Conservation (phyloP, 169 alveolate species). For the Neospora caninum region DNA sequence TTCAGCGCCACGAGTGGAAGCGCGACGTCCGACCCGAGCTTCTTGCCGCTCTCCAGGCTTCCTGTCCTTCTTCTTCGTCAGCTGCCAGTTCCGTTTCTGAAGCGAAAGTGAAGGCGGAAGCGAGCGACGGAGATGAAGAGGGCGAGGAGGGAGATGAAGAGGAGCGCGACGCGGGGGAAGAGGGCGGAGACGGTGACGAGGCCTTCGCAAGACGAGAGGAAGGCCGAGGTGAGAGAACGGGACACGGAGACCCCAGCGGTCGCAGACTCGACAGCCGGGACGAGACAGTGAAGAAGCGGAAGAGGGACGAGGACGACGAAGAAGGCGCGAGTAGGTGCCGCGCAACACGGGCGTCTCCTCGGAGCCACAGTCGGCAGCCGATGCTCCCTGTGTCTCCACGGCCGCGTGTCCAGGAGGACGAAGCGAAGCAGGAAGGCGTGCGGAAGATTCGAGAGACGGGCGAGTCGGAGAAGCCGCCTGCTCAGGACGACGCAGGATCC, state of each 20-base stretch:
- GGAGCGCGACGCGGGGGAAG: neutral
- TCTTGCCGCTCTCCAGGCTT: neutral
- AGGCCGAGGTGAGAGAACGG: neutral
- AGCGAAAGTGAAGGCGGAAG: neutral
- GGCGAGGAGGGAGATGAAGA: neutral
- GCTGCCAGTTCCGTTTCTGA: neutral
- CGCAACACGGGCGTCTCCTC: neutral
- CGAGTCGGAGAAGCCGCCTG: neutral
- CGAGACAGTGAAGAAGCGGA: neutral
- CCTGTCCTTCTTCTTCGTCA: neutral
- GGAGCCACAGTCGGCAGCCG: neutral
- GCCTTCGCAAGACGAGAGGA: neutral
- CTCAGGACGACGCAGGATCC: too few relatives aligned
- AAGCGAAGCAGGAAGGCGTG: neutral
- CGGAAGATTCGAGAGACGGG: neutral
- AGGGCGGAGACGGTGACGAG: neutral
- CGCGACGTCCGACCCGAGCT: constrained; percentile 40
- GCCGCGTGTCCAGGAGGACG: neutral
- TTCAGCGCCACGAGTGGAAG: constrained; percentile 59
- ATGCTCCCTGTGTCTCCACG: neutral
- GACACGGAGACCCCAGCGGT: neutral
- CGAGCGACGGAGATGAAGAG: neutral
- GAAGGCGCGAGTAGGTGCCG: neutral
- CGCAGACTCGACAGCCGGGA: neutral
- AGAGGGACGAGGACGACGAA: neutral